These are phyloP conservation scores for Pseudocercospora fuligena DNA, from an alignment of 2,329 filamentous ascomycete genomes.

Conservation along the genomic window DNA sequence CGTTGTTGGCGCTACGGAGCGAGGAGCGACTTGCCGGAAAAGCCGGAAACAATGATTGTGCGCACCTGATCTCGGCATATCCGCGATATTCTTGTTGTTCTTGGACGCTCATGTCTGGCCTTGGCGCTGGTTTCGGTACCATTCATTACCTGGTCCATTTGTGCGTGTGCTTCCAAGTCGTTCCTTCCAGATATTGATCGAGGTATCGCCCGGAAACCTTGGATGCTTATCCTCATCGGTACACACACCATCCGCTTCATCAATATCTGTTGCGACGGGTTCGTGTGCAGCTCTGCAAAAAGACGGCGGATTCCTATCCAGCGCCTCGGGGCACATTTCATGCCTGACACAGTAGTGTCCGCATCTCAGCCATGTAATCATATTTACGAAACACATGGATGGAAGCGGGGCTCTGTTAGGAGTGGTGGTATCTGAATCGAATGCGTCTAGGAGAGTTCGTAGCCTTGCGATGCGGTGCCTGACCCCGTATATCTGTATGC, in stretches of 20 bases:
- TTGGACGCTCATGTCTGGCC: slow-evolving; percentile 24
- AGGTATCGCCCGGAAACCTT: slow-evolving; percentile 17
- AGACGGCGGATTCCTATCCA: slow-evolving; percentile 17
- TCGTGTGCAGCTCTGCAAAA: slow-evolving; percentile 26
- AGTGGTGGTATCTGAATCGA: background rate
- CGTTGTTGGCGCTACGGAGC: background rate
- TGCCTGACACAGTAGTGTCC: slow-evolving; percentile 25
- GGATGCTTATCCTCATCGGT: slow-evolving; percentile 28
- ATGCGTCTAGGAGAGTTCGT: background rate
- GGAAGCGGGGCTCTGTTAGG: background rate
- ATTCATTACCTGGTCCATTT: slow-evolving; percentile 24
- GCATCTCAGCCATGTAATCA: slow-evolving; percentile 27
- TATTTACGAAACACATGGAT: slow-evolving; percentile 23
- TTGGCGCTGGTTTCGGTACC: slow-evolving; percentile 24
- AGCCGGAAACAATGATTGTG: background rate
- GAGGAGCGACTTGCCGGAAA: background rate
- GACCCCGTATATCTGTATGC: background rate
- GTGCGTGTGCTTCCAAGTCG: slow-evolving; percentile 23
- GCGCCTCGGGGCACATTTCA: slow-evolving; percentile 22
- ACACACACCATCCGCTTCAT: slow-evolving; percentile 23
- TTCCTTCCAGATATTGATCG: slow-evolving; percentile 21
- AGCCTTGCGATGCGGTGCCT: background rate
- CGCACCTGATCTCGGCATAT: background rate
- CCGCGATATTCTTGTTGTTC: background rate
- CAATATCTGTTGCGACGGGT: slow-evolving; percentile 27